Evolutionary conservation across 2,329 filamentous ascomycete species (phyloP).

Genomic region (Exophiala lecanii-corni): DNA sequence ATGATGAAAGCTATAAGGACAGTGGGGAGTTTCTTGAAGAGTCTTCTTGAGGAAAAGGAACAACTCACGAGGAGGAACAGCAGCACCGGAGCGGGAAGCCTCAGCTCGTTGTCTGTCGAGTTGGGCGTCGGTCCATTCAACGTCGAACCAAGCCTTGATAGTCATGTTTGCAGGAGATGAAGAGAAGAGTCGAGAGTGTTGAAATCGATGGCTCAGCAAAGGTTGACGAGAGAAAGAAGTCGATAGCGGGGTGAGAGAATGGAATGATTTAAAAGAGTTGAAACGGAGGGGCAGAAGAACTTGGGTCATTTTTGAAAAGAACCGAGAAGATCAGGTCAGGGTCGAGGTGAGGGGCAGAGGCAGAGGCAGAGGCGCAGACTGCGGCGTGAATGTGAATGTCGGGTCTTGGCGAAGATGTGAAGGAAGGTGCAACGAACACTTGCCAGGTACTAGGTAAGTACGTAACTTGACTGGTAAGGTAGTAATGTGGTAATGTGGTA

Average conservation of each 20-base stretch:
- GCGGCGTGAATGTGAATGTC: too few relatives aligned
- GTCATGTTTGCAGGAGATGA: slow-evolving; percentile 66
- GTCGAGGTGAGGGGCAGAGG: slow-evolving; percentile 2
- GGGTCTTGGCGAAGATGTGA: too few relatives aligned
- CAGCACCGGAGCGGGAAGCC: slow-evolving; percentile 15
- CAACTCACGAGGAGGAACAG: slow-evolving; percentile 19
- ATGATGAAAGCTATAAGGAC: slow-evolving; percentile 17
- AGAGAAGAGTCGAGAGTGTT: slow-evolving; percentile 21
- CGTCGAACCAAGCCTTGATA: slow-evolving; percentile 70
- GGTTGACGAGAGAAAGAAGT: slow-evolving; percentile 33
- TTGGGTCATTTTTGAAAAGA: slow-evolving; percentile 7
- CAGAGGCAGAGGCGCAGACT: slow-evolving; percentile 3
- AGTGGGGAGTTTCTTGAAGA: too few relatives aligned
- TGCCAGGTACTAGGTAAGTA: too few relatives aligned
- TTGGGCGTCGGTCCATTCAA: slow-evolving; percentile 59
- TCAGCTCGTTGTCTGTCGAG: slow-evolving; percentile 56
- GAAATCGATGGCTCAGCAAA: slow-evolving; percentile 12
- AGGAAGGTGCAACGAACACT: too few relatives aligned
- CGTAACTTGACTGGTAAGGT: too few relatives aligned
- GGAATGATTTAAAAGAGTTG: slow-evolving; percentile 25
- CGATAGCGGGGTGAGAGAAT: slow-evolving; percentile 35
- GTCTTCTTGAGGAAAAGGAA: too few relatives aligned
- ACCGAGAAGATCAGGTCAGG: not conserved
- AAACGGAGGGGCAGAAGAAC: slow-evolving; percentile 13
- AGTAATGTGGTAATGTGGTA: too few relatives aligned